phyloP scores from a whole-genome alignment of 2,329 filamentous ascomycete species.

The Tolypocladium amazonense region DNA sequence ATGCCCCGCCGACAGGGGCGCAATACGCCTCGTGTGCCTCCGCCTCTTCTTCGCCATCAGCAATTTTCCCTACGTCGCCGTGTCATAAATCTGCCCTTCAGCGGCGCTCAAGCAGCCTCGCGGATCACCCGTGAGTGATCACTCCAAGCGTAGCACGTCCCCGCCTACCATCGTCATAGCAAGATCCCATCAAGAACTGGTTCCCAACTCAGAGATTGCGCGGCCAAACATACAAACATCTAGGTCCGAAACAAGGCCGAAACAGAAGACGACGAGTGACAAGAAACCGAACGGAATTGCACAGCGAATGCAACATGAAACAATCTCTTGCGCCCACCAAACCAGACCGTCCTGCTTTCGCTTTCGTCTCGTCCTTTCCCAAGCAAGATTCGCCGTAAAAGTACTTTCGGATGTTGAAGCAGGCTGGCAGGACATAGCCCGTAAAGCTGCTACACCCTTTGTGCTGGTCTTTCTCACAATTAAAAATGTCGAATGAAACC shows the following conservation, averaged over 20 bases:
- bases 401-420: not conserved
- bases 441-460: not conserved
- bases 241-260: not conserved
- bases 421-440: not conserved
- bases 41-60: not conserved
- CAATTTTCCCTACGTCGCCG: not conserved
- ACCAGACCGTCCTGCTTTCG: not conserved
- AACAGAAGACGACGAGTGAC: not conserved
- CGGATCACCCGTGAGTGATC: not conserved
- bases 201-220: not conserved
- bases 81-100: not conserved
- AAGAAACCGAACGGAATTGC: not conserved
- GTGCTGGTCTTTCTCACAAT: not conserved
- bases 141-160: not conserved
- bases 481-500: not conserved
- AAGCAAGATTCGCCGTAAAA: not conserved
- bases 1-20: not conserved
- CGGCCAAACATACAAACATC: constrained; percentile 2
- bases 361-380: not conserved
- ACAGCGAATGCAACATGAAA: not conserved
- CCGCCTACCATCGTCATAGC: not conserved
- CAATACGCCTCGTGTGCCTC: not conserved
- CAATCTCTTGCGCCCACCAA: not conserved
- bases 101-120: not conserved
- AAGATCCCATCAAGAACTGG: not conserved